These are phyloP conservation scores for Phytophthora europaea DNA, from an alignment of 352 stramenopile genomes.

Conservation along the genomic window DNA sequence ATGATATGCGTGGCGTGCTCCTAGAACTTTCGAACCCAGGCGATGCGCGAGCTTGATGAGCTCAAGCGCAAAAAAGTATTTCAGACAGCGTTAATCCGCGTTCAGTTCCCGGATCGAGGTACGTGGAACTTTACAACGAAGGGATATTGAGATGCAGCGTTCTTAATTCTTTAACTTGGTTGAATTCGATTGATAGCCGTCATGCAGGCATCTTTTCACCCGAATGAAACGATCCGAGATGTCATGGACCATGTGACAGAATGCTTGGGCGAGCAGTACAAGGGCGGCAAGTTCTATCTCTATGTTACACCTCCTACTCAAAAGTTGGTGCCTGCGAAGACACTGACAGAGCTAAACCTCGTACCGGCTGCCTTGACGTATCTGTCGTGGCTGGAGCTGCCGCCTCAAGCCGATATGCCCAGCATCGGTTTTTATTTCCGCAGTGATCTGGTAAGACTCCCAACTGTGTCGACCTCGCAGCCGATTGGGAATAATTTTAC, in stretches of 20 bases:
- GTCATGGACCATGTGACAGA: conserved; percentile 74
- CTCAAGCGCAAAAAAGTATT: conserved; percentile 88
- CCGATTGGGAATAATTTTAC: neutral
- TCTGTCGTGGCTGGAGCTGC: conserved; percentile 70
- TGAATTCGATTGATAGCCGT: conserved; percentile 52
- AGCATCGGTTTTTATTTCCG: conserved; percentile 67
- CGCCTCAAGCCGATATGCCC: conserved; percentile 23
- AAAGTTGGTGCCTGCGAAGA: conserved; percentile 65
- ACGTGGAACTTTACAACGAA: conserved; percentile 3
- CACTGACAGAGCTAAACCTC: conserved; percentile 74
- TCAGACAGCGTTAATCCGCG: conserved; percentile 76
- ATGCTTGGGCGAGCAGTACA: conserved; percentile 45
- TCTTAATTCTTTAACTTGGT: neutral
- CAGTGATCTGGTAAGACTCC: conserved; percentile 58
- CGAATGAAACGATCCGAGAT: conserved; percentile 79
- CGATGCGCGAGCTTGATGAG: conserved; percentile 90
- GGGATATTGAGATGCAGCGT: neutral
- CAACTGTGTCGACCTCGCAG: neutral
- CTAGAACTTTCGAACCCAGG: conserved; percentile 87
- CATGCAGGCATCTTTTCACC: conserved; percentile 87
- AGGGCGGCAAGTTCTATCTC: conserved; percentile 65
- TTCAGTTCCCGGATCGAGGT: conserved; percentile 91
- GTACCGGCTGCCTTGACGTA: conserved; percentile 84
- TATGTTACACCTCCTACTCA: conserved; percentile 85
- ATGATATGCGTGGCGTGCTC: neutral